Evolutionary conservation across 2,329 filamentous ascomycete species (phyloP), one percentile per base, ranked within the genome.

Genomic region (Cyanodermella asteris): DNA sequence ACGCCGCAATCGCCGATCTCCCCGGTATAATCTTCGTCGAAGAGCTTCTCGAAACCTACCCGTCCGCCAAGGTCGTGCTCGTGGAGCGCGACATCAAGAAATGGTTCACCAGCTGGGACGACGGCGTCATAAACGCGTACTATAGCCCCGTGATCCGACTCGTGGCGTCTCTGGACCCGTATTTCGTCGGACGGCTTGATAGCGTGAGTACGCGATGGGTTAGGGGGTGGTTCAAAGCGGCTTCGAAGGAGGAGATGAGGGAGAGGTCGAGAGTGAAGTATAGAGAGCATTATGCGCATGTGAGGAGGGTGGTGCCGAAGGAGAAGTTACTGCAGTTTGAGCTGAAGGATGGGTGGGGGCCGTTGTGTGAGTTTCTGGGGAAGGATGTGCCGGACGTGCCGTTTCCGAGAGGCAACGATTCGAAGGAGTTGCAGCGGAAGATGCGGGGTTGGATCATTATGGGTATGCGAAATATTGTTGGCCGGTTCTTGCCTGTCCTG

Each of bases 331-430:
- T 56, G 13, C 47, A 55, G 28, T 55, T 41, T 30, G 36, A 33
- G n/a, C 38, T 53, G 8, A 38, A 40, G 15, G 44, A 50, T 7
- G 51, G 52, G 4, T 56, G 50, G 49, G 38, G 23, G n/a, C 50
- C 53, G 6, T 39, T 56, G 7, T 56, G 52, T 25, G 28, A 41
- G 12, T 46, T 50, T 20, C 39, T 57, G 2, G 44, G 36, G 6
- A 46, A 46, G 27, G 38, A 46, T 0, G 37, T 51, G 17, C 53
- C 53, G 3, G 29, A 30, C 18, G 14, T 31, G 25, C 21, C 27
- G 22, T 30, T 31, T 25, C 31, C 30, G 16, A 22, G 24, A 13
- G n/a, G 25, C 13, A 28, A 29, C 31, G 28, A 32, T 16, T 23
- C 13, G 18, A 26, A 22, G 14, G 22, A 22, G 14, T 5, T 33